These are phyloP conservation scores for Monascus purpureus DNA, from an alignment of 495 filamentous ascomycete species.

Conservation along the genomic window DNA sequence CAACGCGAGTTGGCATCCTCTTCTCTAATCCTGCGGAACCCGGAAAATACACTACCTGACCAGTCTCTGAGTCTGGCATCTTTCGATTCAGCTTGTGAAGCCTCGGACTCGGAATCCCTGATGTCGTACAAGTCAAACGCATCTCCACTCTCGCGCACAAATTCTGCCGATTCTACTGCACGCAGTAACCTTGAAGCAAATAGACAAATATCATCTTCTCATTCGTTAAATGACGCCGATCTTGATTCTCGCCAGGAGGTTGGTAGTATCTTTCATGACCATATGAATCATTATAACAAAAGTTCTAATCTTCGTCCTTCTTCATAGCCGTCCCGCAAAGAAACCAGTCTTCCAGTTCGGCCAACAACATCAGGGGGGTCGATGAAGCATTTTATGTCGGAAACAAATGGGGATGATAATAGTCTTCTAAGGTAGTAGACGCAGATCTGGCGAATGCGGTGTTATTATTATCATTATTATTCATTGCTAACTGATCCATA, in stretches of 20 bases:
- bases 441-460: no score
- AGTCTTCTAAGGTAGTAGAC: no score
- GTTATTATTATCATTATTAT: no score
- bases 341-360: constrained; percentile 19
- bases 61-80: constrained; percentile 1
- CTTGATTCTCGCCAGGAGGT: constrained; percentile 32
- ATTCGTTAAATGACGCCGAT: constrained; percentile 26
- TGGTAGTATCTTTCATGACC: constrained; percentile 6
- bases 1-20: constrained; percentile 62
- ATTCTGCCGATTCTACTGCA: constrained; percentile 24
- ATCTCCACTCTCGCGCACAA: constrained; percentile 25
- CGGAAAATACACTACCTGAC: constrained; percentile 30
- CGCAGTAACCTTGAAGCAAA: constrained; percentile 12
- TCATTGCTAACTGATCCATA: no score
- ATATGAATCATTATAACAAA: no score
- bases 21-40: constrained; percentile 32
- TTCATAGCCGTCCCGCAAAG: constrained; percentile 25
- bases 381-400: constrained; percentile 9
- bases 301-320: no score
- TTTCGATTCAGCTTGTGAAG: constrained; percentile 16
- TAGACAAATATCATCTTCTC: constrained; percentile 15
- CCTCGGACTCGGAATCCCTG: constrained; percentile 23
- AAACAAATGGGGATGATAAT: constrained; percentile 14
- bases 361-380: constrained; percentile 24
- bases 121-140: constrained; percentile 22